Conservation (phyloP, 352 stramenopile genomes). For the Peronosclerospora sorghi region DNA sequence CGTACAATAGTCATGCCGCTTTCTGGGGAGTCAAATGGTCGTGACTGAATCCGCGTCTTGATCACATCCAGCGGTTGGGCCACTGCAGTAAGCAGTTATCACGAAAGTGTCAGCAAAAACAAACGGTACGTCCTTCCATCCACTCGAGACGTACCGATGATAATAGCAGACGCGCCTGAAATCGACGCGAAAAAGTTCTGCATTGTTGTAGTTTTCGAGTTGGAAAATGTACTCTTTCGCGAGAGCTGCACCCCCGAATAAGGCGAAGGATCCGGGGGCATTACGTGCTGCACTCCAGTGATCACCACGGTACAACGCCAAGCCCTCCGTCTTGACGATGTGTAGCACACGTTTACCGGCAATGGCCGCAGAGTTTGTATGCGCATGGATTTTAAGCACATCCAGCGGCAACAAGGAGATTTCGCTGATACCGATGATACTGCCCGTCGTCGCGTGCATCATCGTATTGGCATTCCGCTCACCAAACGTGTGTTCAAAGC, state of each 20-base stretch:
- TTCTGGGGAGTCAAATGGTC: conserved; percentile 91
- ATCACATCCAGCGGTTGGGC: no score
- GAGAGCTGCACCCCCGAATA: conserved; percentile 88
- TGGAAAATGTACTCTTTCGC: no score
- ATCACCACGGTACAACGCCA: conserved; percentile 85
- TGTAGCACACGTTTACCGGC: conserved; percentile 83
- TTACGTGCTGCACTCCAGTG: conserved; percentile 87
- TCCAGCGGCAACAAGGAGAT: conserved; percentile 88
- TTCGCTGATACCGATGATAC: conserved; percentile 91
- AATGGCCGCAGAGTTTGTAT: conserved; percentile 90
- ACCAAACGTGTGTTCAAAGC: conserved; percentile 85
- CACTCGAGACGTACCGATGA: conserved; percentile 51
- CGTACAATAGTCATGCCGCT: conserved; percentile 87
- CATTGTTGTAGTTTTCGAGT: no score
- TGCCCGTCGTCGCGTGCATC: conserved; percentile 87
- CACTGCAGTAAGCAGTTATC: no score
- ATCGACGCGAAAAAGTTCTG: conserved; percentile 88
- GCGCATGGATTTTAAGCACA: conserved; percentile 96
- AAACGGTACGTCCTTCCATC: no score
- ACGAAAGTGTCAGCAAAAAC: neutral
- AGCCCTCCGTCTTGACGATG: conserved; percentile 89
- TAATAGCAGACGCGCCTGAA: conserved; percentile 63
- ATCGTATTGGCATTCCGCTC: conserved; percentile 89
- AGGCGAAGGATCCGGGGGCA: no score
- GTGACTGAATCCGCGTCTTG: conserved; percentile 91